Percentiles rank a stretch among this genome's conserved stretches.
Evolutionary conservation across 2,329 filamentous ascomycete genomes (phyloP).

Genomic region (Monosporascus sp.): DNA sequence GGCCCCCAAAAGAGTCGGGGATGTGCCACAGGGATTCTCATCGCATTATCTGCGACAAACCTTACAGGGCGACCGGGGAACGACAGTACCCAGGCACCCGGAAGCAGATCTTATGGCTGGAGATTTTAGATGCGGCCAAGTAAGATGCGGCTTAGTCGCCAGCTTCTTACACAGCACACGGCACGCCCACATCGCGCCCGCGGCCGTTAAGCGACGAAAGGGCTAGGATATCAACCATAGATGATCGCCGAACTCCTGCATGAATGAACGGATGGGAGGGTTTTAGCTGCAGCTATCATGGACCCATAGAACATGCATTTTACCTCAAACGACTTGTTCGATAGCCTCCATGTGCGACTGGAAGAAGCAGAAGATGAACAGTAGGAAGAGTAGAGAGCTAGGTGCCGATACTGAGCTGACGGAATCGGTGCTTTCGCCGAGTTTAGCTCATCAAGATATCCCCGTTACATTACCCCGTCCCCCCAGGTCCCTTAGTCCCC

Average conservation of each 20-base stretch:
- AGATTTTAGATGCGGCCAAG: not conserved
- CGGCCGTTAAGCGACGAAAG: not conserved
- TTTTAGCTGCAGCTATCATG: not conserved
- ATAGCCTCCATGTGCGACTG: too few relatives aligned
- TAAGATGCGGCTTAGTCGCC: not conserved
- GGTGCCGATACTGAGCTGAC: not conserved
- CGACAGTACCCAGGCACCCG: not conserved
- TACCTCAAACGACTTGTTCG: too few relatives aligned
- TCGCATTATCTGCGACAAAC: slow-evolving; percentile 1
- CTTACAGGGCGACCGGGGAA: not conserved
- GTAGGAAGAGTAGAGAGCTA: not conserved
- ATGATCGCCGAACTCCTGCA: not conserved
- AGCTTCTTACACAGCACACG: not conserved
- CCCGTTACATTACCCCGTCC: not conserved
- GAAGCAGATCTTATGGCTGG: not conserved
- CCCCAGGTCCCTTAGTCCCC: not conserved
- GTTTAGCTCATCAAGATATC: not conserved
- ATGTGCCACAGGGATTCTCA: not conserved
- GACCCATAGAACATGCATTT: too few relatives aligned
- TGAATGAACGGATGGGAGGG: too few relatives aligned
- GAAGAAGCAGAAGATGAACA: not conserved
- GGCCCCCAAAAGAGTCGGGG: not conserved
- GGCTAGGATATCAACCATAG: not conserved
- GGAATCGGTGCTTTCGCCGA: not conserved
- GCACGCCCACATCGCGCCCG: not conserved